Evolutionary conservation across 1,139 yeast genomes (phyloP), one percentile per base, ranked within the genome.

Genomic region (Kurtzmaniella quercitrusa): DNA sequence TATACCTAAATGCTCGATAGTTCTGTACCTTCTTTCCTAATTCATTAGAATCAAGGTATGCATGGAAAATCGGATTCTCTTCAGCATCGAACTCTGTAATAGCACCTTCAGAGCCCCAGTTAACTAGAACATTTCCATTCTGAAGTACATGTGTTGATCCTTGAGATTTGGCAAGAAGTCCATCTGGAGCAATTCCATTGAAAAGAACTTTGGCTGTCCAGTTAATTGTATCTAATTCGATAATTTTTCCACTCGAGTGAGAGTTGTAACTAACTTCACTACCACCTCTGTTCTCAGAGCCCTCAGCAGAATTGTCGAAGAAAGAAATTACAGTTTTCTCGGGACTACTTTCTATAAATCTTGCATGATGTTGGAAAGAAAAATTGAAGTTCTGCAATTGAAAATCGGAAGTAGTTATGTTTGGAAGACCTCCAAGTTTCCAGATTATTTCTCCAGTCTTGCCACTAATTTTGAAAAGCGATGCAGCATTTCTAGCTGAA

Each of bases 31-130:
- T 46, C 3, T 47, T 52, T 3, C 62, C 66, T 17, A 57, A 52
- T 1, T 44, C 46, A 5, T 62, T 68, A 4, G 70, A 63, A 42
- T 66, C 71, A 34, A 67, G 46, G 43, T 54, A 62, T 2, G 74
- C 70, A 45, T 64, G 65, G 55, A 67, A 67, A 12, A 66, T 53
- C 8, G 63, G 50, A 14, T 58, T 52, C 4, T 62, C 69, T 1
- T 62, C 49, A 7, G 46, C 40, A 44, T 58, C 55, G 43, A 54
- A 65, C 45, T 68, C 73, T 9, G 73, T 65, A 5, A 69, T 56
- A 3, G 69, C 67, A 16, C 71, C 72, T 25, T 56, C 62, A 6
- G 70, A 63, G 2, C 73, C 74, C 73, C 73, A 69, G 42, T 63
- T 64, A 12, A 66, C 68, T 31, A 69, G 44, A 16, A 63, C 70